phyloP scores from a whole-genome alignment of 352 stramenopile species.

The Thraustotheca clavata region DNA sequence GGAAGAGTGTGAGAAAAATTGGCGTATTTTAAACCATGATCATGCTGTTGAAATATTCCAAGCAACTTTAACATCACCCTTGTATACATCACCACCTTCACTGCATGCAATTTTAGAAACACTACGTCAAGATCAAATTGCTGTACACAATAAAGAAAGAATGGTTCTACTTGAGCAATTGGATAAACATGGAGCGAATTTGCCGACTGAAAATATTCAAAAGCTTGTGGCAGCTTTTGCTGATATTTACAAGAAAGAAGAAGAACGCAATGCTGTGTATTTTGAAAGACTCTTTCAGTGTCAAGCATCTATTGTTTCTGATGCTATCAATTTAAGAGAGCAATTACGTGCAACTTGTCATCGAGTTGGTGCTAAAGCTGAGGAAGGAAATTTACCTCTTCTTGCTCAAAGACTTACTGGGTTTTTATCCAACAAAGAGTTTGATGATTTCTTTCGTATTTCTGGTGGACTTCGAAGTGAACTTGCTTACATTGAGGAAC shows the following conservation, averaged over 20 bases:
- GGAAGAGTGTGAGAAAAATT: conserved; percentile 48
- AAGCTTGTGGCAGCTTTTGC: conserved; percentile 35
- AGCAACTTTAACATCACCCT: conserved; percentile 37
- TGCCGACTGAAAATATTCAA: conserved; percentile 37
- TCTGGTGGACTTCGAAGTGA: conserved; percentile 69
- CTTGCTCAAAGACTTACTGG: conserved; percentile 28
- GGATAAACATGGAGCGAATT: conserved; percentile 26
- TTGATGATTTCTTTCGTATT: conserved; percentile 80
- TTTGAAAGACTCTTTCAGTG: conserved; percentile 39
- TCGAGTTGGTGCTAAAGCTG: conserved; percentile 47
- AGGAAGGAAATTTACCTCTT: conserved; percentile 38
- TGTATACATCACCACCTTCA: conserved; percentile 67
- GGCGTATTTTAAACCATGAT: conserved; percentile 69
- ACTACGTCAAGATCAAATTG: conserved; percentile 45
- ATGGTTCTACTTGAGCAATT: conserved; percentile 44
- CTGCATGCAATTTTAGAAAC: conserved; percentile 40
- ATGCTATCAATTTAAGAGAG: conserved; percentile 35
- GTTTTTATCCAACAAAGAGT: conserved; percentile 34
- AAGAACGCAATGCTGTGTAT: conserved; percentile 47
- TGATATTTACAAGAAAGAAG: conserved; percentile 53
- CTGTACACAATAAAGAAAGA: conserved; percentile 41
- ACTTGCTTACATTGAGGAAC: conserved; percentile 54
- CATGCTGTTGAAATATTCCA: conserved; percentile 60
- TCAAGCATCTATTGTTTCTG: conserved; percentile 32
- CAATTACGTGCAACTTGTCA: conserved; percentile 47